Evolutionary conservation across 257 asterid genomes (phyloP).

Genomic region (Solanum virginianum): DNA sequence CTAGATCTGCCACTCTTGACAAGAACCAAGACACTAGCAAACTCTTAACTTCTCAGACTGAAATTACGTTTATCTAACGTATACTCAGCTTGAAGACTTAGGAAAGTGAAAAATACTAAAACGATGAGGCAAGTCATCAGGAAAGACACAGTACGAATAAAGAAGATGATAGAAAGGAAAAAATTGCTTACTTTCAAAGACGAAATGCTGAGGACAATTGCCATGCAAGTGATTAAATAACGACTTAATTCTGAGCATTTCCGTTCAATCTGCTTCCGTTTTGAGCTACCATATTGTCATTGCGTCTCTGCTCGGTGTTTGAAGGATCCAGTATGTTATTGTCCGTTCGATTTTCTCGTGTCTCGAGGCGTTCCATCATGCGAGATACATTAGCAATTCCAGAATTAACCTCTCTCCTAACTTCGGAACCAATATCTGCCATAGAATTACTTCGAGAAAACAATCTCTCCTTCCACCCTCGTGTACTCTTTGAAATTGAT

Average conservation of each 20-base stretch:
- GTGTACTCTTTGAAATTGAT: constrained; percentile 61
- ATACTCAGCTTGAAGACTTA: neutral
- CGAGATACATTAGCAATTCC: neutral
- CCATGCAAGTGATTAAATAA: neutral
- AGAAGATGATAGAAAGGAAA: neutral
- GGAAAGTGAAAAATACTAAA: too few species aligned
- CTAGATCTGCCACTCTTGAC: neutral
- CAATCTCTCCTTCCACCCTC: constrained; percentile 84
- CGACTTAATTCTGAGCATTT: neutral
- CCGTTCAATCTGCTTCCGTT: neutral
- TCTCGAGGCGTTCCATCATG: neutral
- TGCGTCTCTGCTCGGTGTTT: neutral
- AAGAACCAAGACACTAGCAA: neutral
- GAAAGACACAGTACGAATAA: neutral
- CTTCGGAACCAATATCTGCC: constrained; percentile 58
- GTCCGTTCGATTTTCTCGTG: neutral
- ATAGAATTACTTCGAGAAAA: constrained; percentile 68
- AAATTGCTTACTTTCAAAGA: neutral
- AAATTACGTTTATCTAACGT: neutral
- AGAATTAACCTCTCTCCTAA: constrained; percentile 39
- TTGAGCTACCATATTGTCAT: neutral
- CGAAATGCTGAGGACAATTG: neutral
- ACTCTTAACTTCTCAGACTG: neutral
- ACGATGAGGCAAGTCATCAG: neutral
- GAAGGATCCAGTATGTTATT: neutral